phyloP scores from a whole-genome alignment of 345 rosid genomes.

The Syzygium jambos region DNA sequence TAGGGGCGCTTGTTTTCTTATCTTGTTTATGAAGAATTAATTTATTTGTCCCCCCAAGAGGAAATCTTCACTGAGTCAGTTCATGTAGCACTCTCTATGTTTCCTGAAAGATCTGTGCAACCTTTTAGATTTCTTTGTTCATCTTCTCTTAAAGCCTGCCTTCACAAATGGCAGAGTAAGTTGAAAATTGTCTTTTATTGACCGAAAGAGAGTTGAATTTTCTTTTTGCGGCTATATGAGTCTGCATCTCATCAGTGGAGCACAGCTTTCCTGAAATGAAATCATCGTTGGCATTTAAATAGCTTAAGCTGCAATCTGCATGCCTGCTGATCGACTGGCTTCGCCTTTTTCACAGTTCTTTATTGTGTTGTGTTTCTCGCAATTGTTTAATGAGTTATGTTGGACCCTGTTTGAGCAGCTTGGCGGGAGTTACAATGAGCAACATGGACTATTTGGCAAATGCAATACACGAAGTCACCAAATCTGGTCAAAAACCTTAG shows the following conservation, averaged over 20 bases:
- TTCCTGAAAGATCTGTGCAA: background rate
- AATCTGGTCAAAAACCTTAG: slow-evolving; percentile 21
- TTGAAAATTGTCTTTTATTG: background rate
- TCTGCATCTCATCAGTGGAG: background rate
- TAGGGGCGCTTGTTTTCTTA: background rate
- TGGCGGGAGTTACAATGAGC: slow-evolving; percentile 88
- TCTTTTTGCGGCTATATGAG: background rate
- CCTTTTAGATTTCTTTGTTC: background rate
- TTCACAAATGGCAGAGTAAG: background rate
- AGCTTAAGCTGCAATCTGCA: background rate
- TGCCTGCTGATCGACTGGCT: background rate
- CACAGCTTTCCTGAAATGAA: background rate
- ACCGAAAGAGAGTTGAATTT: background rate
- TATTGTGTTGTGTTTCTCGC: background rate
- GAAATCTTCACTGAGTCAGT: background rate
- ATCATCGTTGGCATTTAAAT: background rate
- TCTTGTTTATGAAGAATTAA: background rate
- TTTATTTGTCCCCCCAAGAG: background rate
- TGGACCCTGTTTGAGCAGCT: slow-evolving; percentile 28
- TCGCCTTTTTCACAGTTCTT: background rate
- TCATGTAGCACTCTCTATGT: background rate
- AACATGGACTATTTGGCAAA: slow-evolving; percentile 76
- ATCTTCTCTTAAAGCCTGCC: background rate
- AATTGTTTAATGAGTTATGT: background rate
- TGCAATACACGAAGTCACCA: slow-evolving; percentile 77